A percentile compares a stretch with the other conserved stretches of the same genome.
These are phyloP conservation scores for Blastocystis sp. DNA, from an alignment of 352 stramenopile genomes.

Conservation along the genomic window DNA sequence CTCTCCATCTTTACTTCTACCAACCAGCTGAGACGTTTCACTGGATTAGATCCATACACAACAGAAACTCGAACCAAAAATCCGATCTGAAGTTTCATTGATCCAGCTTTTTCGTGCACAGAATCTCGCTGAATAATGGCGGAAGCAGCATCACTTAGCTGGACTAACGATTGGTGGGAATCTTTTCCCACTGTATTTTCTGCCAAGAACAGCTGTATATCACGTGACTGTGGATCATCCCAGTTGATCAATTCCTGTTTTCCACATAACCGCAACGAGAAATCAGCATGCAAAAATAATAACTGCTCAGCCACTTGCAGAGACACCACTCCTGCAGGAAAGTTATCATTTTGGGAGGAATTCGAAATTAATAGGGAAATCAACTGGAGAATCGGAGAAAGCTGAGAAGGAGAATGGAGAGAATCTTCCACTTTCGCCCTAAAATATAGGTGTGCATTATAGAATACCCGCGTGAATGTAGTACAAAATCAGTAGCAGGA, in stretches of 20 bases:
- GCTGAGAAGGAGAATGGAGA: background rate
- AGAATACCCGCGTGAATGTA: background rate
- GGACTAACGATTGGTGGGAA: background rate
- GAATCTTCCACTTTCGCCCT: background rate
- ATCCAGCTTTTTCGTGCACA: background rate
- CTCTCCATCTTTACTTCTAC: background rate
- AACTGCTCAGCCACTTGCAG: background rate
- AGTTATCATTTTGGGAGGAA: background rate
- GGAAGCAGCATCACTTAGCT: background rate
- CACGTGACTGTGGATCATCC: background rate
- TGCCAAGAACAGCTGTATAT: background rate
- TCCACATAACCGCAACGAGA: background rate
- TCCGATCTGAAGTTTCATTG: background rate
- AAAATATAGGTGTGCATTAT: background rate
- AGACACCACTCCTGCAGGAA: background rate
- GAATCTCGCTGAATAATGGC: background rate
- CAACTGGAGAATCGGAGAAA: slow-evolving; percentile 11
- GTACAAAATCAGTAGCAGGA: background rate
- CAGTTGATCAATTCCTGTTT: background rate
- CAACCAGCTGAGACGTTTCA: background rate
- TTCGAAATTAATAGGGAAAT: background rate
- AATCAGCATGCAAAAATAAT: background rate
- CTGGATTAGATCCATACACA: background rate
- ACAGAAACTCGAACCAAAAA: slow-evolving; percentile 7
- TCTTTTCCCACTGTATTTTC: background rate